Base-by-base conservation (phyloP, 129 eudicot genomes). In the Lactuca sativa region DNA sequence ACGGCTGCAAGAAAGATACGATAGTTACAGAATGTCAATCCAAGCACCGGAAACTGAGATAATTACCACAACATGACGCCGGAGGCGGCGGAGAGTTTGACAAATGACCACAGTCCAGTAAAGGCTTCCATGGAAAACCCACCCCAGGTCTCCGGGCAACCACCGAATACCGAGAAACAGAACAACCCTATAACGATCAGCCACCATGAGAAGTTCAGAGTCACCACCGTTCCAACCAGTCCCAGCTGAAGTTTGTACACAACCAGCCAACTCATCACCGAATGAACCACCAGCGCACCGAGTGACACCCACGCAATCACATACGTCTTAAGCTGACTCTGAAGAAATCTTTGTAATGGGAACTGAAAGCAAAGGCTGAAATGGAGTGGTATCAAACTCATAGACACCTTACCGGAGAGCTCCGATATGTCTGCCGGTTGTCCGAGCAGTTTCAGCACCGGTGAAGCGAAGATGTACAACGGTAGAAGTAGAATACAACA, bases 61-160 rank as follows among this genome's bases (percentile, higher is more conserved):
- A 9, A 71, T 62, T 69, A 91, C 97, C 97, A 91, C 17, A 92
- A 88, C 97, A 92, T 92, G 78, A 88, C 91, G 13, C 97, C 97
- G 14, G 97, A 92, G 40, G 97, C 83, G 9, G 85, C 85, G 12
- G 97, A 92, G 59, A 92, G 87, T 64, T 86, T 92, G n/a, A 86
- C 75, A 71, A 91, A 88, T 56, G 84, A 86, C 96, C 93, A 82
- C 36, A 91, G 64, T 6, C 93, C 97, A 4, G 82, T 36, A 67
- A 88, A 84, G 1, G 96, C 97, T 59, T 88, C 85, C 67, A 66
- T 30, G 9, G 97, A 80, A 37, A 88, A 88, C 8, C 97, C 97
- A 8, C 77, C 15, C 97, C 97, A 92, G 6, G 83, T 70, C 0
- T 72, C 87, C 55, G 91, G 89, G 47, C 97, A 92, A 0, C 91